Percentiles rank a stretch among this genome's conserved stretches.
These are phyloP conservation scores for Trebouxia sp. DNA, from an alignment of 139 green algal genomes.

Conservation along the genomic window DNA sequence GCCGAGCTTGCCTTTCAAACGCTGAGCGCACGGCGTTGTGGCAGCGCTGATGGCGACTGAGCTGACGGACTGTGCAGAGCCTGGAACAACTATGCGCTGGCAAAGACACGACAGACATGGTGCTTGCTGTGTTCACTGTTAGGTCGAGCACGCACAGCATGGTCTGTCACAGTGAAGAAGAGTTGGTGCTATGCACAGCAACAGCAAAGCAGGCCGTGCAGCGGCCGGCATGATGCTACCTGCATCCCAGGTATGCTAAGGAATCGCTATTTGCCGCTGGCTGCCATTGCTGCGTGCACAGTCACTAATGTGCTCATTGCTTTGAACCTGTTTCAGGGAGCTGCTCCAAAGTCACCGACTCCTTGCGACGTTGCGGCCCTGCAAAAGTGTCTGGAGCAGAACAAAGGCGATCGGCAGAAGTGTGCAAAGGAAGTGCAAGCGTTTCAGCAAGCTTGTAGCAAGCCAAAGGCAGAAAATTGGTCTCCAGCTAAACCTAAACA, in stretches of 20 bases:
- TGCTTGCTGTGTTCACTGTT: neutral
- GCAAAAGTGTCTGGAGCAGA: slow-evolving; percentile 50
- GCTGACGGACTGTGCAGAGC: neutral
- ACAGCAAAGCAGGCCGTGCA: neutral
- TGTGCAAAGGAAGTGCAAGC: slow-evolving; percentile 37
- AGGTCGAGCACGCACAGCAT: neutral
- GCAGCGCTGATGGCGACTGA: neutral
- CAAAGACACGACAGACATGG: neutral
- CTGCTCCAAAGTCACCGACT: neutral
- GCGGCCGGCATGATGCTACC: neutral
- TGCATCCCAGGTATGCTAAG: neutral
- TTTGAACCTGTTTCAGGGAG: too few relatives aligned
- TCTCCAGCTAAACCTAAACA: too few relatives aligned
- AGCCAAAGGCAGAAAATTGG: too few relatives aligned
- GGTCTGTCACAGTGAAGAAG: neutral
- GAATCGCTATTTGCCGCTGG: too few relatives aligned
- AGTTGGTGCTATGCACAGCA: neutral
- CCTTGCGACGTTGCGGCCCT: slow-evolving; percentile 50
- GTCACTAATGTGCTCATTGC: too few relatives aligned
- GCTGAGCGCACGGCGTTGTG: neutral
- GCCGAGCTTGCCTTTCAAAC: neutral
- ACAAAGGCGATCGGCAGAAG: slow-evolving; percentile 50
- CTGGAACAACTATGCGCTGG: neutral
- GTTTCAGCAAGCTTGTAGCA: slow-evolving; percentile 41
- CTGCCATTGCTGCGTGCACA: too few relatives aligned